Evolutionary conservation across 495 filamentous ascomycete species (phyloP), one percentile per base, ranked within the genome.

Genomic region (Talaromyces wortmannii): DNA sequence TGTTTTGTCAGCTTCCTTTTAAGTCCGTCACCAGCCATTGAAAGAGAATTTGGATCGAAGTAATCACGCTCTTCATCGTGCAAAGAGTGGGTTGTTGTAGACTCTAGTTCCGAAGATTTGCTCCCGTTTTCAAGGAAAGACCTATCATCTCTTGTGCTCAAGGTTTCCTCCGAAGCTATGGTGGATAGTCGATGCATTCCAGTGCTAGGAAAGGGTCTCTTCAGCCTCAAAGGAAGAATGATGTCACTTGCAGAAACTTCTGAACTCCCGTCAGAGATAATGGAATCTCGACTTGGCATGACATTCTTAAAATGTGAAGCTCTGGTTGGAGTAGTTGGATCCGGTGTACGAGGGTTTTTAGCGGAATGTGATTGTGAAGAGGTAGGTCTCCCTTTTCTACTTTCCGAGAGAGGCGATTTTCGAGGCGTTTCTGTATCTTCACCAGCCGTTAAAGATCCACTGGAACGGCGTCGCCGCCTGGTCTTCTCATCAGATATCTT

Each of bases 1-100:
- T 97, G 91, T 44, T 90, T 96, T 3, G 95, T 94, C 13, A 94
- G 80, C 55, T 88, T 80, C 60, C 90, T 82, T 61, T 88, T 91
- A 23, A 78, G 59, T 23, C 49, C 58, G 47, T 12, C 40, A 7
- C 31, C 45, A 23, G 17, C 15, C 29, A 53, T 55, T 15, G 32
- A 55, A 30, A 65, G 42, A 23, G 58, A 57, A 48, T 78, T 60
- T 0, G 68, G 67, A 55, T 79, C 75, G 23, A 79, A 74, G 0
- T 72, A 62, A 42, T 78, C 75, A 30, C 66, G 57, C 51, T 73
- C 66, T 50, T 78, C 76, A n/a, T 46, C 43, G 42, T 45, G 17
- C n/a, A 52, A 15, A 16, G 33, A 6, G 33, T 18, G 32, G 7
- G 2, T 8, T 50, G 31, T 57, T 59, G 45, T 61, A 36, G 47